Evolutionary conservation across 2,329 filamentous ascomycete genomes (phyloP).

Genomic region (Coniochaeta hoffmannii): DNA sequence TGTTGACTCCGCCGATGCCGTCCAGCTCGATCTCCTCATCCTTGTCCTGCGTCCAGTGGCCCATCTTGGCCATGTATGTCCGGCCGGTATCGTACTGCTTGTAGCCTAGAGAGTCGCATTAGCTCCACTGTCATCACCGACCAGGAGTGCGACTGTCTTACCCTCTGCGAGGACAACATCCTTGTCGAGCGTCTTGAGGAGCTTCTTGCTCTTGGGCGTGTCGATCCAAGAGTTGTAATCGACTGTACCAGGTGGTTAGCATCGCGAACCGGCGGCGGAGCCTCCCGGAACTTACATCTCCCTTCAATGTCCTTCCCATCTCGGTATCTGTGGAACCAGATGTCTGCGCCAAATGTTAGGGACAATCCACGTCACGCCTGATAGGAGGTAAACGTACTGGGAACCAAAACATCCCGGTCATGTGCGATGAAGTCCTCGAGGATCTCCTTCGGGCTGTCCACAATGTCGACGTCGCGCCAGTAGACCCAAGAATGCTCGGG

Average conservation of each 20-base stretch:
- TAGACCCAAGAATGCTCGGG: conserved; percentile 97
- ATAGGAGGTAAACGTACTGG: conserved; percentile 57
- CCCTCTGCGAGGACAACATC: conserved; percentile 85
- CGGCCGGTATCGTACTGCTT: conserved; percentile 88
- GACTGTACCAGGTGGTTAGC: conserved; percentile 46
- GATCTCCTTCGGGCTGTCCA: conserved; percentile 79
- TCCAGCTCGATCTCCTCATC: conserved; percentile 89
- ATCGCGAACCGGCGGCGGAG: background rate
- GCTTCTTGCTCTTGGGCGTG: conserved; percentile 72
- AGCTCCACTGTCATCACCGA: conserved; percentile 2
- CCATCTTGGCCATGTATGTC: conserved; percentile 83
- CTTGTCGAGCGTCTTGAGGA: conserved; percentile 67
- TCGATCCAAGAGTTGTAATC: conserved; percentile 99
- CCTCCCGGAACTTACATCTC: conserved; percentile 58
- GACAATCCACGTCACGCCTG: too few species aligned
- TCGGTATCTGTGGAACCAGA: conserved; percentile 92
- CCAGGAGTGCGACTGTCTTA: conserved; percentile 23
- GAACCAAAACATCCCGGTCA: conserved; percentile 86
- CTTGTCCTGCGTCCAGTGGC: conserved; percentile 87
- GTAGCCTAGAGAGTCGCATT: conserved; percentile 54
- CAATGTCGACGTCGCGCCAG: conserved; percentile 96
- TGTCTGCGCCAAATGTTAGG: conserved; percentile 60
- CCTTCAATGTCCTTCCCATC: conserved; percentile 84
- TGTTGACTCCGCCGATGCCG: conserved; percentile 94
- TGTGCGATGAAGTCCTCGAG: conserved; percentile 94